Base-by-base conservation (phyloP, 179 eudicot genomes). In the Nepenthes alata region DNA sequence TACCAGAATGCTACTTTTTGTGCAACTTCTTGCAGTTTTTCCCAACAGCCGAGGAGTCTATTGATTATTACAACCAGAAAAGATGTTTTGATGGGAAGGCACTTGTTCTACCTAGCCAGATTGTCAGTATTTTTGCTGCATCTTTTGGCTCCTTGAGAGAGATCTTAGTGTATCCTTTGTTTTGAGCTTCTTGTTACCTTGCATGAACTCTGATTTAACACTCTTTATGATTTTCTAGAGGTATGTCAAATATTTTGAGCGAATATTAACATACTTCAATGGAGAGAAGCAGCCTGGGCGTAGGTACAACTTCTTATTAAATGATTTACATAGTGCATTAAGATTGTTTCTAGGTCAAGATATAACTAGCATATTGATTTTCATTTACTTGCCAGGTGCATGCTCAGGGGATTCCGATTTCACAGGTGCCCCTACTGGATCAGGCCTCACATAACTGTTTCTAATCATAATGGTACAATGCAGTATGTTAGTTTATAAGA, bases 51-150 rank as follows among this genome's bases (percentile, higher is more conserved):
- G 95, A 91, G 81, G 98, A 91, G 79, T 91, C 91, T 6, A 91
- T 91, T 65, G 95, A 83, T 67, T 91, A 81, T 75, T 91, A 86
- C 70, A 91, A 91, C 77, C 95, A 89, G 73, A 91, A 91, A 75
- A 78, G 96, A 80, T 91, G 98, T 73, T 48, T 81, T 60, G 98
- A 91, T 70, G 95, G 86, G 41, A 89, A 91, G 77, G 98, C 91
- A 53, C 96, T 91, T 78, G 98, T 91, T 62, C 86, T 91, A 65
- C 98, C 98, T 7, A 91, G 98, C 77, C 98, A 91, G 79, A 91
- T 91, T 80, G 98, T 91, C 48, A 75, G 96, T 83, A 61, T 6
- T 59, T 9, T 61, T 59, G 16, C 37, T 37, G n/a, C 59, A 41
- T 16, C 59, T 47, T 64, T 36, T 74, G 45, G 45, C 8, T 41